Conservation (phyloP, 2,329 filamentous ascomycete genomes). For the Clonostachys rosea region DNA sequence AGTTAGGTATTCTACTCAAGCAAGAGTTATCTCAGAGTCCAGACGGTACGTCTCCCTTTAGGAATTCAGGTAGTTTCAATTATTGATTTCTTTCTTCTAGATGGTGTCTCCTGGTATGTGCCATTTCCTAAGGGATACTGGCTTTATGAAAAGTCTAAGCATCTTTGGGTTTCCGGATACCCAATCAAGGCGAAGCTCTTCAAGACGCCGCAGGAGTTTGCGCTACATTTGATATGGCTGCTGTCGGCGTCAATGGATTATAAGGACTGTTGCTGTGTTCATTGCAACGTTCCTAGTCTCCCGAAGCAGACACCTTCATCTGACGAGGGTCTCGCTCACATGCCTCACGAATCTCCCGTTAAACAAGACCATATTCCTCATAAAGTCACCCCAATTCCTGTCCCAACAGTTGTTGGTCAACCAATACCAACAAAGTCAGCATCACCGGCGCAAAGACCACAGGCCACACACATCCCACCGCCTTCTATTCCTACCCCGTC, state of each 20-base stretch:
- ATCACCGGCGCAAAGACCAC: conserved; percentile 11
- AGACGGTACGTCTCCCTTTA: conserved; percentile 23
- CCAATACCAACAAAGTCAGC: conserved; percentile 21
- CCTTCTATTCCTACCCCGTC: conserved; percentile 9
- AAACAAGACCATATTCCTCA: conserved; percentile 11
- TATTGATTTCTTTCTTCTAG: conserved; percentile 15
- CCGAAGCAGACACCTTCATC: conserved; percentile 10
- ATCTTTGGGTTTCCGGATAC: conserved; percentile 45
- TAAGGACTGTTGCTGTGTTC: conserved; percentile 44
- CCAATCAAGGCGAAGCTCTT: conserved; percentile 42
- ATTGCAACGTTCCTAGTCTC: conserved; percentile 31
- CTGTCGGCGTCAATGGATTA: conserved; percentile 40
- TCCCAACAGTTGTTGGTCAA: conserved; percentile 26
- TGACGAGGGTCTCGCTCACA: conserved; percentile 18
- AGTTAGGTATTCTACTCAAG: conserved; percentile 38
- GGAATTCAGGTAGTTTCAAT: not conserved
- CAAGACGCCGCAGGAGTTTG: conserved; percentile 49
- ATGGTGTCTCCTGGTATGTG: conserved; percentile 37
- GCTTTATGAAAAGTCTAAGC: conserved; percentile 41
- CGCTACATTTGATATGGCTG: conserved; percentile 46
- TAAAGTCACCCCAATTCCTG: conserved; percentile 29
- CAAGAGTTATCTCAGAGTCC: conserved; percentile 35
- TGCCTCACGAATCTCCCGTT: conserved; percentile 7
- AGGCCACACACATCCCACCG: not conserved
- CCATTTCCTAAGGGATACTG: conserved; percentile 40